Conservation (phyloP, 1,139 yeast genomes). For the Candida neerlandica region DNA sequence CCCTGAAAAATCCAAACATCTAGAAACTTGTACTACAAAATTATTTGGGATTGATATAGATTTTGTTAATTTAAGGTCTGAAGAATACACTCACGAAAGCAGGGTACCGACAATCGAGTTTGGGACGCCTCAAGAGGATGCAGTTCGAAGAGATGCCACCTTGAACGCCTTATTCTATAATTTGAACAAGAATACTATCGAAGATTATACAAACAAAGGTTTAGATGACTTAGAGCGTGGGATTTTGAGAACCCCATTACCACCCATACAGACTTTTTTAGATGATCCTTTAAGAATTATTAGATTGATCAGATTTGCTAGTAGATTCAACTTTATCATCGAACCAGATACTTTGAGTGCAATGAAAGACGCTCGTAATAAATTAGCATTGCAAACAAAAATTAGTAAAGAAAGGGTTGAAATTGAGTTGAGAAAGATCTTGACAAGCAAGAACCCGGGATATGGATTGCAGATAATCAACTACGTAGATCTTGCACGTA, state of each 20-base stretch:
- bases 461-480: slow-evolving; percentile 66
- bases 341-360: slow-evolving; percentile 62
- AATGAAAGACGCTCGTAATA: slow-evolving; percentile 65
- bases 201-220: slow-evolving; percentile 82
- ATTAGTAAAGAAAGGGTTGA: slow-evolving; percentile 93
- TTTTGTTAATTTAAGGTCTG: slow-evolving; percentile 88
- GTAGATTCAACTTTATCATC: slow-evolving; percentile 70
- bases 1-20: slow-evolving; percentile 93
- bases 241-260: slow-evolving; percentile 81
- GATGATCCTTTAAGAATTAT: slow-evolving; percentile 94
- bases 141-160: slow-evolving; percentile 92
- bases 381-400: slow-evolving; percentile 62
- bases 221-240: slow-evolving; percentile 70
- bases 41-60: slow-evolving; percentile 82
- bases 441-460: slow-evolving; percentile 62
- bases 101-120: slow-evolving; percentile 76
- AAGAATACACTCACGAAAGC: slow-evolving; percentile 78
- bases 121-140: slow-evolving; percentile 93
- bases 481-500: slow-evolving; percentile 53
- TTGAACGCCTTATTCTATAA: slow-evolving; percentile 89
- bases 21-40: slow-evolving; percentile 94
- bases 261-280: slow-evolving; percentile 78
- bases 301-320: slow-evolving; percentile 82
- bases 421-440: slow-evolving; percentile 75
- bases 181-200: slow-evolving; percentile 64